These are phyloP conservation scores for Bromus sterilis DNA, from an alignment of 176 grass and related monocot species.

Conservation along the genomic window DNA sequence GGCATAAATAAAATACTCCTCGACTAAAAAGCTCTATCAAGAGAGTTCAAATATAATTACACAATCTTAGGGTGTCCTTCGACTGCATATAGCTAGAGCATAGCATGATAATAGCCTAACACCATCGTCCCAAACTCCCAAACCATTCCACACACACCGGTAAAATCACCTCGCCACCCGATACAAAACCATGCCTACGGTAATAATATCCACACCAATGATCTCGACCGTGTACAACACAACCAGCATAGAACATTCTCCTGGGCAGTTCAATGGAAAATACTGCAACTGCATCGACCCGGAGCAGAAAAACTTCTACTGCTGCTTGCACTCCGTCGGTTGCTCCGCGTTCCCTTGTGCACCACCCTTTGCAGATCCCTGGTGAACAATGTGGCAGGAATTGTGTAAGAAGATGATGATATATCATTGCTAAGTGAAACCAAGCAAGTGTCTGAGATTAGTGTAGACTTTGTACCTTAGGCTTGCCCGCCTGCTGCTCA, in stretches of 20 bases:
- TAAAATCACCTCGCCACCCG: not conserved
- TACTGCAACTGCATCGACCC: not conserved
- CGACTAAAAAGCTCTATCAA: not conserved
- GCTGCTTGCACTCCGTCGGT: conserved; percentile 90
- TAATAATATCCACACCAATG: not conserved
- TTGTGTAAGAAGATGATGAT: not conserved
- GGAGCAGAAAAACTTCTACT: conserved; percentile 30
- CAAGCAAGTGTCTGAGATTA: not conserved
- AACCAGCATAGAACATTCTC: not conserved
- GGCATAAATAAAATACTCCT: not conserved
- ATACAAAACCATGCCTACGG: not conserved
- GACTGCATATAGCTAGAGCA: conserved; percentile 11
- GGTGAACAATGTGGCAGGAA: not conserved
- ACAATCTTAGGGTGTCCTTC: conserved; percentile 25
- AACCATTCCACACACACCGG: not conserved
- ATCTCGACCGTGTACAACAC: not conserved
- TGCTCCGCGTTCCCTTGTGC: conserved; percentile 48
- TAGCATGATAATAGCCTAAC: conserved; percentile 9
- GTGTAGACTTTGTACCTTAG: conserved; percentile 9
- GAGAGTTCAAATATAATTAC: conserved; percentile 28
- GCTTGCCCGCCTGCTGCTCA: conserved; percentile 11
- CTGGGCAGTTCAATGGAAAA: conserved; percentile 23
- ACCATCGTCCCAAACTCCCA: not conserved
- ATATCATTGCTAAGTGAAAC: not conserved
- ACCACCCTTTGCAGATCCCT: conserved; percentile 39